Percentiles rank a stretch among this genome's conserved stretches.
Evolutionary conservation across 2,329 filamentous ascomycete species (phyloP).

Genomic region (Colletotrichum phormii): DNA sequence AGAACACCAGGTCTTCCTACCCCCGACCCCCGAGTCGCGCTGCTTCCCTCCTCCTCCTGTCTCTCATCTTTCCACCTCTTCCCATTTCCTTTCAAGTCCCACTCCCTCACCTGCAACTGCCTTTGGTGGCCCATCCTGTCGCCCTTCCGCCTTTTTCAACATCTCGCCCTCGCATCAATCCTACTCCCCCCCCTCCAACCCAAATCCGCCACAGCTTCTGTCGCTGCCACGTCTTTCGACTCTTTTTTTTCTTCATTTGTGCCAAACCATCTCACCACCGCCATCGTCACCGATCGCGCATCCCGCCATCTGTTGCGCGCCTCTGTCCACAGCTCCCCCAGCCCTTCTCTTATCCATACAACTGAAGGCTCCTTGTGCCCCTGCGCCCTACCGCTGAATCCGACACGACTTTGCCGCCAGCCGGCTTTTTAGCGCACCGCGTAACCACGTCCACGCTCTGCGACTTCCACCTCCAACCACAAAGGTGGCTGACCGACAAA

Average conservation of each 20-base stretch:
- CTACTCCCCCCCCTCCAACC: background rate
- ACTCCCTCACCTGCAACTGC: conserved; percentile 23
- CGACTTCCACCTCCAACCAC: conserved; percentile 4
- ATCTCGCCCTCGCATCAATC: conserved; percentile 9
- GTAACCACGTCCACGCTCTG: conserved; percentile 21
- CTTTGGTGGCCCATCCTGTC: conserved; percentile 14
- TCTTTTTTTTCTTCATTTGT: conserved; percentile 15
- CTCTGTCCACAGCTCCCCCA: background rate
- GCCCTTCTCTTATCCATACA: conserved; percentile 20
- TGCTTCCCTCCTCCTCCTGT: conserved; percentile 15
- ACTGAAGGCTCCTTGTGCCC: background rate
- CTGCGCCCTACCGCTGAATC: conserved; percentile 14
- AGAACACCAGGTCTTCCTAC: background rate
- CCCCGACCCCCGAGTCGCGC: conserved; percentile 21
- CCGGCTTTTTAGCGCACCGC: conserved; percentile 36
- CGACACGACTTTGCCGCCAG: conserved; percentile 15
- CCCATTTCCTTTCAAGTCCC: conserved; percentile 10
- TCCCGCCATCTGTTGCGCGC: background rate
- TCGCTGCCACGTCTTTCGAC: conserved; percentile 13
- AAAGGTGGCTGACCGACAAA: conserved; percentile 47
- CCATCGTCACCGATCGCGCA: background rate
- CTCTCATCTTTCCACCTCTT: conserved; percentile 8
- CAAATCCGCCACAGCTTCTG: conserved; percentile 2
- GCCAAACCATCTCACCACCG: background rate
- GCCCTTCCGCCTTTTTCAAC: conserved; percentile 10